Evolutionary conservation across 2,329 filamentous ascomycete species (phyloP).

Genomic region (Fusarium siculi): DNA sequence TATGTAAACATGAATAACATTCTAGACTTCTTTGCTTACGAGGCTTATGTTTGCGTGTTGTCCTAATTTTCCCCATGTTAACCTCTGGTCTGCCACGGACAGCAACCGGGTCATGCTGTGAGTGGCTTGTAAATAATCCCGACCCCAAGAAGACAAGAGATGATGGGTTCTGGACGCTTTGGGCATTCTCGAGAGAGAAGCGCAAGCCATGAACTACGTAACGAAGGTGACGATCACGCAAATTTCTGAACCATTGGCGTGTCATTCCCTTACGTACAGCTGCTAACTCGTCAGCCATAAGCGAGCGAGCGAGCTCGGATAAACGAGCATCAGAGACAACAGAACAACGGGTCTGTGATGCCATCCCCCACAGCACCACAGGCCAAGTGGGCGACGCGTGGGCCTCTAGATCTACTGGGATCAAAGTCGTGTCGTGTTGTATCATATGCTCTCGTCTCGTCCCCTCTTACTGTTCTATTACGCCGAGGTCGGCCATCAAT

Average conservation of each 20-base stretch:
- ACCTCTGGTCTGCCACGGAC: neutral
- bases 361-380: constrained; percentile 2
- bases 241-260: neutral
- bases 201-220: neutral
- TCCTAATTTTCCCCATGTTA: neutral
- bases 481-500: neutral
- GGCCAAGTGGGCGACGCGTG: neutral
- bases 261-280: constrained; percentile 3
- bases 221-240: neutral
- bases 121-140: neutral
- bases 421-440: neutral
- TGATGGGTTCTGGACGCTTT: neutral
- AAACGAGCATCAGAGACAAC: constrained; percentile 2
- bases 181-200: neutral
- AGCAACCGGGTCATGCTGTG: neutral
- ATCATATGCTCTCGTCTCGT: neutral
- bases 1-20: neutral
- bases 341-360: neutral
- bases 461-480: neutral
- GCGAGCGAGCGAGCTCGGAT: neutral
- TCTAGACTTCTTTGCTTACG: neutral
- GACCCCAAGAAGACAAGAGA: neutral
- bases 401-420: neutral
- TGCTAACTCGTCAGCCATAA: neutral
- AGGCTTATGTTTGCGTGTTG: neutral